Evolutionary conservation across 306 rosid species (phyloP), one percentile per base, ranked within the genome.

Genomic region (Fagus sylvatica): DNA sequence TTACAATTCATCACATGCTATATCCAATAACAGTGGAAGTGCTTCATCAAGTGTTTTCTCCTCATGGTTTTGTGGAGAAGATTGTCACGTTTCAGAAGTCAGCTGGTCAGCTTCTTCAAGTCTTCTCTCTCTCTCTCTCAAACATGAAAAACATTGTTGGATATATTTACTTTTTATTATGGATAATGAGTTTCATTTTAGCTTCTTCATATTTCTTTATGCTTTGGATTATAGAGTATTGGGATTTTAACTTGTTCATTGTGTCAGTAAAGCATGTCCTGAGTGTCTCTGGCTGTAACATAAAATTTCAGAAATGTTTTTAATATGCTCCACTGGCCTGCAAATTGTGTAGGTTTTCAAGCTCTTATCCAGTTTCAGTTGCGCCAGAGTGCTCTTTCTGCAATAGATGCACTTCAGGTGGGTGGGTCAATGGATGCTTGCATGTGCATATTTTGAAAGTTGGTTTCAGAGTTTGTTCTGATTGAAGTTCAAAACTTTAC

Each of bases 11-110:
- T 81, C 99, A 96, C 79, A 93, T 96, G 99, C 93, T 90, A 82
- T 96, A 96, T 87, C 97, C 99, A 71, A 96, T 96, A 84, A 96
- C 99, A 54, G 98, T 90, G 96, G 99, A 93, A 88, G 99, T 96
- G 89, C 97, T 96, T 87, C 93, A 90, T 71, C 99, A 96, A 93
- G 99, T 96, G 76, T 91, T 96, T 89, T 90, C 87, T 75, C 98
- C 99, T 82, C 93, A 96, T 80, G 99, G 99, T 82, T 93, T 81
- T 90, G 99, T 96, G 84, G 98, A 96, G 90, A 96, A 96, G 96
- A 90, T 96, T 84, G 99, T 96, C 82, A 96, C 97, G 4, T 96
- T 96, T 84, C 98, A 96, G 99, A 96, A 93, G 97, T 93, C 99
- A 84, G 99, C 98, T 86, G 99, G 99, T 96, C 93, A 93, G 98